These are phyloP conservation scores for Cadophora luteo-olivacea DNA, from an alignment of 2,329 filamentous ascomycete species.

Conservation along the genomic window DNA sequence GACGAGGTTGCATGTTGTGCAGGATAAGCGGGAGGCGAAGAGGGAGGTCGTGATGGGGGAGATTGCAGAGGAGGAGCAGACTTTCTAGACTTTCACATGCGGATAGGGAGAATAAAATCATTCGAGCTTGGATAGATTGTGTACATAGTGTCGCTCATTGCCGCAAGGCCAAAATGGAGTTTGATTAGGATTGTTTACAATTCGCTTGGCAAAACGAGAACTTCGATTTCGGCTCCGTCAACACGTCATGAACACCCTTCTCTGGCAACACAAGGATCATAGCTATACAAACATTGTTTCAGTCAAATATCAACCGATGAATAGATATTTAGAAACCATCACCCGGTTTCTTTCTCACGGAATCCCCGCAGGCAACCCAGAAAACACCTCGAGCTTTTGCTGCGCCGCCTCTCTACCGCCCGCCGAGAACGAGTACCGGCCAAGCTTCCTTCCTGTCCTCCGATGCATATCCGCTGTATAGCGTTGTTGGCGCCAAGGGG, in stretches of 20 bases:
- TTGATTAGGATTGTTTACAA: not conserved
- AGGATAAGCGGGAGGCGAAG: not conserved
- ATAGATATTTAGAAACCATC: no score
- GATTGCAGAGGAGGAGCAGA: slow-evolving; percentile 10
- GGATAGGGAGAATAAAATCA: not conserved
- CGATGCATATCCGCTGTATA: not conserved
- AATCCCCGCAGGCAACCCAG: not conserved
- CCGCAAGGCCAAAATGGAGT: not conserved
- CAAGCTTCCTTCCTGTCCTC: slow-evolving; percentile 1
- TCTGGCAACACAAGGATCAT: no score
- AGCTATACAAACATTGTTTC: no score
- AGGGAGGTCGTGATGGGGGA: not conserved
- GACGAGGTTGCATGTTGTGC: not conserved
- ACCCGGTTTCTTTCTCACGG: no score
- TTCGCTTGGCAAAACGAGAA: not conserved
- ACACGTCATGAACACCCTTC: not conserved
- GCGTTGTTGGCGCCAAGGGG: not conserved
- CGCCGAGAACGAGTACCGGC: not conserved
- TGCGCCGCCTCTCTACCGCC: not conserved
- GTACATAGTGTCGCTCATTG: not conserved
- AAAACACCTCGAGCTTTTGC: not conserved
- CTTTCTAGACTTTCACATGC: not conserved
- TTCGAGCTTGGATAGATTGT: not conserved
- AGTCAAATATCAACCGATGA: no score
- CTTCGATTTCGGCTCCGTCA: not conserved